Evolutionary conservation across 768 basidiomycete genomes (phyloP).

Genomic region (Pleurotus tuber-regium): DNA sequence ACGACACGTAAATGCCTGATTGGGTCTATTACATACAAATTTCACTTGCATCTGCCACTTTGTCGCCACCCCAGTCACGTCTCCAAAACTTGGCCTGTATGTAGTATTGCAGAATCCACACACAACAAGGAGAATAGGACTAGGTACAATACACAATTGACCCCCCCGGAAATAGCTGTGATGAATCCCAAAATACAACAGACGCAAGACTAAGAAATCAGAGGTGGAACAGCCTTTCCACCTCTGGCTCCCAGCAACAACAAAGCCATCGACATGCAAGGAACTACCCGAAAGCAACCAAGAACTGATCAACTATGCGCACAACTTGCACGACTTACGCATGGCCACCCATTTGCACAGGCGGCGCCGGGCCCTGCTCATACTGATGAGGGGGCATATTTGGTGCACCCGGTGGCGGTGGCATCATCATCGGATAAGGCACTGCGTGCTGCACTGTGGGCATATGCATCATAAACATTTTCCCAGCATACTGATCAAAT

Average conservation of each 20-base stretch:
- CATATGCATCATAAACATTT: conserved; percentile 28
- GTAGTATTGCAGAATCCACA: conserved; percentile 11
- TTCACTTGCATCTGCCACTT: background rate
- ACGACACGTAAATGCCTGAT: conserved; percentile 9
- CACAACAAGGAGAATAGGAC: conserved; percentile 10
- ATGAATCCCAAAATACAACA: conserved; percentile 8
- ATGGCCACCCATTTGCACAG: conserved; percentile 67
- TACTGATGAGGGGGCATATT: conserved; percentile 70
- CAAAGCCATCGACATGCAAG: conserved; percentile 1
- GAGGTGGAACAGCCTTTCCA: background rate
- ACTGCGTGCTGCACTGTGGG: conserved; percentile 78
- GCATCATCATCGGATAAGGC: conserved; percentile 93
- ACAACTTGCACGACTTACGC: background rate
- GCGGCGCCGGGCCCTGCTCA: conserved; percentile 66
- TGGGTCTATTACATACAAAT: conserved; percentile 10
- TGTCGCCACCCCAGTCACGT: background rate
- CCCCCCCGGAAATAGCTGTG: conserved; percentile 2
- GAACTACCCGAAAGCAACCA: conserved; percentile 2
- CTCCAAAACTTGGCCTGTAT: conserved; percentile 7
- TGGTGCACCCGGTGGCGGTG: conserved; percentile 55
- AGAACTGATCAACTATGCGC: background rate
- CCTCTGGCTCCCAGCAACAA: background rate
- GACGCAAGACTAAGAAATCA: background rate
- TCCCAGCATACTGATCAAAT: conserved; percentile 20
- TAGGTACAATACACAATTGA: conserved; percentile 5